These are phyloP conservation scores for Aspergillus sp. DNA, from an alignment of 2,329 filamentous ascomycete species.

Conservation along the genomic window DNA sequence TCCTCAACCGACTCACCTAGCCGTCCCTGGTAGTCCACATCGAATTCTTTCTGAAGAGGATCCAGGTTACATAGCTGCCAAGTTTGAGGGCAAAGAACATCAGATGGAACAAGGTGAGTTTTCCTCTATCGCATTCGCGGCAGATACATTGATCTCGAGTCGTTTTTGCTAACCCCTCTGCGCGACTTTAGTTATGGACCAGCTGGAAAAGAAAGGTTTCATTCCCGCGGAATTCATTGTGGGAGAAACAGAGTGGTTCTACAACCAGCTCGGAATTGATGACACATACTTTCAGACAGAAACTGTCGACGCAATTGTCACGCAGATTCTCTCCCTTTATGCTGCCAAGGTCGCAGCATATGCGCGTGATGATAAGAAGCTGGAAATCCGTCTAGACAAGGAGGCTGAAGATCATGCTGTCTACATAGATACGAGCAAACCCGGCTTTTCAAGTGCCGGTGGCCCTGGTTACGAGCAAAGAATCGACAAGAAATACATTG, in stretches of 20 bases:
- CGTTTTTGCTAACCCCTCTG: not conserved
- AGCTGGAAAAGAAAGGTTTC: slow-evolving; percentile 77
- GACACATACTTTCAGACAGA: slow-evolving; percentile 98
- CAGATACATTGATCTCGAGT: not conserved
- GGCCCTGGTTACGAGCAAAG: slow-evolving; percentile 93
- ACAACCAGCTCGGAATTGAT: slow-evolving; percentile 94
- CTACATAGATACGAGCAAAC: slow-evolving; percentile 96
- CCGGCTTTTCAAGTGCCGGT: slow-evolving; percentile 71
- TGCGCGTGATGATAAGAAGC: slow-evolving; percentile 85
- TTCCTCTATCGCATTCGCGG: not conserved
- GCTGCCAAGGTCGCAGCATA: slow-evolving; percentile 95
- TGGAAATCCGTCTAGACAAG: slow-evolving; percentile 95
- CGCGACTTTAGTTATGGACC: slow-evolving; percentile 68
- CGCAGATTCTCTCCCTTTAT: slow-evolving; percentile 93
- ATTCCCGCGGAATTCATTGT: slow-evolving; percentile 82
- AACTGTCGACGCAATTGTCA: slow-evolving; percentile 80
- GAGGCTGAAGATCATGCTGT: slow-evolving; percentile 93
- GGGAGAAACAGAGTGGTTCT: slow-evolving; percentile 91
- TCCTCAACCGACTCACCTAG: slow-evolving; percentile 83
- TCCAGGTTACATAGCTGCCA: slow-evolving; percentile 90
- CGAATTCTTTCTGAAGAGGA: slow-evolving; percentile 82
- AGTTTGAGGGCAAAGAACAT: slow-evolving; percentile 86
- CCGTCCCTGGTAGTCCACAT: slow-evolving; percentile 63
- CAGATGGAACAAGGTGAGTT: slow-evolving; percentile 78
- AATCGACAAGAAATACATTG: slow-evolving; percentile 93